phyloP scores from a whole-genome alignment of 257 asterid species.

The Cinchona pubescens region DNA sequence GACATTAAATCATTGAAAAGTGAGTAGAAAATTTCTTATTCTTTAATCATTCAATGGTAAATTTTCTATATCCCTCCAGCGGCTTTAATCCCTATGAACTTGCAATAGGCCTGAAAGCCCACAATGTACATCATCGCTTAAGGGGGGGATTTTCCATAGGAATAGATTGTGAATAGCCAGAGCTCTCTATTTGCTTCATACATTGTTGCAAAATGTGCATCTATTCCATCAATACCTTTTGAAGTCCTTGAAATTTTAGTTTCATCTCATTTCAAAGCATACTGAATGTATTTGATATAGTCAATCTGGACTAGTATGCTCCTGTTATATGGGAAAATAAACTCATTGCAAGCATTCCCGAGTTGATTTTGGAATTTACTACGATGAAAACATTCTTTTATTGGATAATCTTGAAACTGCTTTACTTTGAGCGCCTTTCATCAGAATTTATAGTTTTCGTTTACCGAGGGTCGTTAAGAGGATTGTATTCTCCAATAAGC shows the following conservation, averaged over 20 bases:
- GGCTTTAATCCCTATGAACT: too few relatives aligned
- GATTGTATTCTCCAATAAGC: not conserved
- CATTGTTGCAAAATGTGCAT: not conserved
- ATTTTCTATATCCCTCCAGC: not conserved
- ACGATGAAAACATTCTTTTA: not conserved
- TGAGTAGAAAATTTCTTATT: conserved; percentile 31
- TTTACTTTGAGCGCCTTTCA: not conserved
- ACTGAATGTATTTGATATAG: too few relatives aligned
- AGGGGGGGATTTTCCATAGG: too few relatives aligned
- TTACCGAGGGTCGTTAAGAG: not conserved
- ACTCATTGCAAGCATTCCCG: not conserved
- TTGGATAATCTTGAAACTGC: not conserved
- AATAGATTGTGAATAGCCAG: not conserved
- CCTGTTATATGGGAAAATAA: not conserved
- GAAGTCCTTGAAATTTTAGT: not conserved
- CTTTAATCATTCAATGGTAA: not conserved
- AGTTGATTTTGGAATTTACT: not conserved
- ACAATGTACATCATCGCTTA: too few relatives aligned
- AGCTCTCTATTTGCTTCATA: not conserved
- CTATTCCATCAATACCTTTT: not conserved
- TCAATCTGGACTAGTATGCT: not conserved
- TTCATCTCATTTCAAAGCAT: not conserved
- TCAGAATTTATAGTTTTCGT: not conserved
- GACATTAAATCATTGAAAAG: too few relatives aligned
- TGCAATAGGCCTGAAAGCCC: too few relatives aligned